Evolutionary conservation across 768 basidiomycete species (phyloP).

Genomic region (Dacryopinax spathularia): DNA sequence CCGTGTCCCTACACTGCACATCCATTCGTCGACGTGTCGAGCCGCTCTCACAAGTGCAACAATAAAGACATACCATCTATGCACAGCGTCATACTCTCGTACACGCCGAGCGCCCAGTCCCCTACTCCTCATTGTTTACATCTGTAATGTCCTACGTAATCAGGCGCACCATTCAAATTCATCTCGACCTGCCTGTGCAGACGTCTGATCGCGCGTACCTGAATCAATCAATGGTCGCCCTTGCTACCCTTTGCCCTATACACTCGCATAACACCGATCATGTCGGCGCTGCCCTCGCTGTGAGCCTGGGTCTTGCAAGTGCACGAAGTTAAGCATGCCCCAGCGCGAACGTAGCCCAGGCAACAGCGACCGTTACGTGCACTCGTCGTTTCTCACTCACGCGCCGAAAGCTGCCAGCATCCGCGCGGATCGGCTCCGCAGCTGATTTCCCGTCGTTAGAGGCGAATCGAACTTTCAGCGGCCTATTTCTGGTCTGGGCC

Average conservation of each 20-base stretch:
- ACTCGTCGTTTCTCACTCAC: background rate
- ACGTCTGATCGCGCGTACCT: background rate
- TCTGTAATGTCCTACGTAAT: no score
- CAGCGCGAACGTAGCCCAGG: background rate
- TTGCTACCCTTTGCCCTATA: background rate
- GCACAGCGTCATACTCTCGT: background rate
- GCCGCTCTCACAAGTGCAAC: background rate
- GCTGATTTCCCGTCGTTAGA: background rate
- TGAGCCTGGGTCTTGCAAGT: background rate
- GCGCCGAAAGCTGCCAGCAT: background rate
- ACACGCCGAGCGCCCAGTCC: background rate
- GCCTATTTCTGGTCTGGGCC: background rate
- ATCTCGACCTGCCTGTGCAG: background rate
- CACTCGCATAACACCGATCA: background rate
- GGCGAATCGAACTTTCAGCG: background rate
- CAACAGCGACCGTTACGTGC: background rate
- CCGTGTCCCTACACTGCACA: background rate
- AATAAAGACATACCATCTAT: background rate
- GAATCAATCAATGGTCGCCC: background rate
- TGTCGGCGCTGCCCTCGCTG: background rate
- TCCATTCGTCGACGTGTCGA: background rate
- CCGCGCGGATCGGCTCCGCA: background rate
- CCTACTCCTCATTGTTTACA: background rate
- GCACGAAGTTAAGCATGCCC: background rate
- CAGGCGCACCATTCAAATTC: background rate